A percentile compares a stretch with the other conserved stretches of the same genome.
Conservation (phyloP, 2,329 filamentous ascomycete species). For the Orbilia ellipsospora region DNA sequence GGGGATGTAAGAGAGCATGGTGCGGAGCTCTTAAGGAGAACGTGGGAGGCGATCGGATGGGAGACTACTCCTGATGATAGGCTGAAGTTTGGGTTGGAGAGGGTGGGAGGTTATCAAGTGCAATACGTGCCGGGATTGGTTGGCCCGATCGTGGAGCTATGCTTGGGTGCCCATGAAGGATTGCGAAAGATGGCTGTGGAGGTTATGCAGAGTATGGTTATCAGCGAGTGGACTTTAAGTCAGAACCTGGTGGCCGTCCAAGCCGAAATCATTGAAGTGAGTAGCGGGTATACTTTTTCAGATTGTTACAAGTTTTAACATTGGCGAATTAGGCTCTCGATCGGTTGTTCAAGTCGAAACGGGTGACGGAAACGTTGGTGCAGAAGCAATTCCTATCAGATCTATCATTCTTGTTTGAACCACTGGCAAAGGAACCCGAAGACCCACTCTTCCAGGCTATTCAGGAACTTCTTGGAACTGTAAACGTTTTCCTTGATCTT, state of each 20-base stretch:
- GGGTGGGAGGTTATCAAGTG: constrained; percentile 95
- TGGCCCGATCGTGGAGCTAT: constrained; percentile 89
- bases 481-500: constrained; percentile 90
- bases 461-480: constrained; percentile 80
- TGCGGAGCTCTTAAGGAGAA: constrained; percentile 82
- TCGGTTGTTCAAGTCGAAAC: constrained; percentile 86
- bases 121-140: constrained; percentile 96
- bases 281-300: constrained; percentile 17
- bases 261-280: constrained; percentile 87
- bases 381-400: constrained; percentile 94
- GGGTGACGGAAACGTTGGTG: constrained; percentile 84
- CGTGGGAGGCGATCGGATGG: constrained; percentile 98
- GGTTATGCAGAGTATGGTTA: constrained; percentile 96
- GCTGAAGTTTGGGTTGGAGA: constrained; percentile 78
- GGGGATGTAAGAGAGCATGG: constrained; percentile 94
- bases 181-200: constrained; percentile 89
- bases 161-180: constrained; percentile 93
- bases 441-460: constrained; percentile 81
- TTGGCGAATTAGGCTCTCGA: constrained; percentile 73
- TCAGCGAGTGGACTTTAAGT: constrained; percentile 96
- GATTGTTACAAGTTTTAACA: neutral
- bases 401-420: constrained; percentile 81
- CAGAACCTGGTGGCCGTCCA: constrained; percentile 91
- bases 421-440: constrained; percentile 73
- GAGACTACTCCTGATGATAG: constrained; percentile 85